A percentile compares a stretch with the other conserved stretches of the same genome.
Conservation (phyloP, 345 rosid species). For the Brassica nigra region DNA sequence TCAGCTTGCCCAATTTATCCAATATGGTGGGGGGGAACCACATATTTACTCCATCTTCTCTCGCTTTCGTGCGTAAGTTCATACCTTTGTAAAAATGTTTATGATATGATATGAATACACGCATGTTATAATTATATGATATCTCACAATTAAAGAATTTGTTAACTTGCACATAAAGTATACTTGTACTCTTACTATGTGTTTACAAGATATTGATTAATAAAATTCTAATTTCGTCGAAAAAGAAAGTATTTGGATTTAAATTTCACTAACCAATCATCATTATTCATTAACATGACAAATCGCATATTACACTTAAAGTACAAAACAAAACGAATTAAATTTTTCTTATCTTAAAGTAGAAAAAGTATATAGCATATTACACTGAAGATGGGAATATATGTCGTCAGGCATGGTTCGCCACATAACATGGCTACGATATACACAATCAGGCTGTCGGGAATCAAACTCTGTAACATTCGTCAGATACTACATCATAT, state of each 20-base stretch:
- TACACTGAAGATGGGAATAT: conserved; percentile 30
- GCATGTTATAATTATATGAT: not conserved
- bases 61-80: not conserved
- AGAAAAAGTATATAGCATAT: not conserved
- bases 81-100: not conserved
- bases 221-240: too few species aligned
- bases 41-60: conserved; percentile 10
- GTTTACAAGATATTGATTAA: too few species aligned
- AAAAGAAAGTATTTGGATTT: not conserved
- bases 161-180: not conserved
- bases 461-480: conserved; percentile 22
- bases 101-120: not conserved
- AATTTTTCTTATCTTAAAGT: not conserved
- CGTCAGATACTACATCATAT: not conserved
- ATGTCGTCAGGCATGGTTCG: conserved; percentile 5
- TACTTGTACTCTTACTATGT: too few species aligned
- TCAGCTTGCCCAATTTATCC: conserved; percentile 28
- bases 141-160: not conserved
- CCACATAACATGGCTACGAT: conserved; percentile 12
- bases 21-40: conserved; percentile 21
- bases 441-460: conserved; percentile 21
- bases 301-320: conserved; percentile 7
- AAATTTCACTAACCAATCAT: not conserved
- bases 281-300: not conserved
- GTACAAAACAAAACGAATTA: not conserved